A percentile compares a stretch with the other conserved stretches of the same genome.
Conservation (phyloP, 176 grass and related monocot genomes). For the Zoysia japonica region DNA sequence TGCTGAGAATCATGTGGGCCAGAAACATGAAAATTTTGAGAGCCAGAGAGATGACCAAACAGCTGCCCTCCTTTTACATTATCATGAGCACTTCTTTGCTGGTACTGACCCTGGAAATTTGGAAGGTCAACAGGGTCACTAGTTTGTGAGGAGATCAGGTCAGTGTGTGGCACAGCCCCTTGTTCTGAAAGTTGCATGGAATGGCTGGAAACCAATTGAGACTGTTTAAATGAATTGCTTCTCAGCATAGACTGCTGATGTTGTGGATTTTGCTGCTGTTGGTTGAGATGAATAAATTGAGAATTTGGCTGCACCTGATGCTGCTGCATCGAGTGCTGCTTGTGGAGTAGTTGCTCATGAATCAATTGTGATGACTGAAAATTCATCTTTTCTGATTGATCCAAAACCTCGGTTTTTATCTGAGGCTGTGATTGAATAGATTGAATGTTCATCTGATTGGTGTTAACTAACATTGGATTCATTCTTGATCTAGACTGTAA, state of each 20-base stretch:
- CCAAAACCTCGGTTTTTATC: conserved; percentile 76
- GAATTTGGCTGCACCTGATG: conserved; percentile 65
- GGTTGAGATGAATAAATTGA: conserved; percentile 61
- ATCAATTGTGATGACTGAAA: conserved; percentile 69
- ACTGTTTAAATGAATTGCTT: conserved; percentile 59
- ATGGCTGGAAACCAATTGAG: conserved; percentile 55
- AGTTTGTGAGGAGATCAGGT: conserved; percentile 63
- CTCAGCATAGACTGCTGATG: conserved; percentile 58
- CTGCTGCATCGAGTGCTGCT: conserved; percentile 68
- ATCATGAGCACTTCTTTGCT: conserved; percentile 56
- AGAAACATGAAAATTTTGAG: conserved; percentile 60
- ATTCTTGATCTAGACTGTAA: conserved; percentile 73
- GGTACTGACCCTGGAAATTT: conserved; percentile 71
- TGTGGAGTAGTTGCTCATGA: conserved; percentile 58
- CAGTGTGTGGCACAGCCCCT: conserved; percentile 56
- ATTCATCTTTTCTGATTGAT: conserved; percentile 71
- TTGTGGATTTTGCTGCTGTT: conserved; percentile 60
- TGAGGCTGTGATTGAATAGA: conserved; percentile 64
- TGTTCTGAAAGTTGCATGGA: conserved; percentile 69
- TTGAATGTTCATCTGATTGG: conserved; percentile 72
- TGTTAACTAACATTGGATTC: conserved; percentile 52
- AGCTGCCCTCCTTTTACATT: conserved; percentile 68
- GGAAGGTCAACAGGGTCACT: conserved; percentile 44
- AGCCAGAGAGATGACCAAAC: conserved; percentile 56
- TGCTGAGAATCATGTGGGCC: conserved; percentile 64